Base-by-base conservation (phyloP, 2,329 filamentous ascomycete genomes). In the Paecilomyces fulvus region DNA sequence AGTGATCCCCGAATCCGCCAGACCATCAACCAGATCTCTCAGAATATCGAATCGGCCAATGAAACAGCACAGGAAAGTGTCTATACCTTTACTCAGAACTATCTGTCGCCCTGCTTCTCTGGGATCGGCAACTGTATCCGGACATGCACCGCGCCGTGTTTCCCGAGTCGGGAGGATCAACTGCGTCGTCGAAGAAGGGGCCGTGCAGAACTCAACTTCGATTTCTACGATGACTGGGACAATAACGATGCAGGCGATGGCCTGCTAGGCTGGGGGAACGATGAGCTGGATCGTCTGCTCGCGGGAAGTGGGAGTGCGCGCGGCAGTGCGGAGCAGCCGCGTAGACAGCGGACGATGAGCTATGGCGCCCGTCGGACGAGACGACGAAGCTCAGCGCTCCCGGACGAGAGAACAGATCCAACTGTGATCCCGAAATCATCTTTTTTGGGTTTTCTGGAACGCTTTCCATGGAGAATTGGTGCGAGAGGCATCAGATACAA, bases 151-250 rank as follows among this genome's bases (percentile, higher is more conserved):
- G 85, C 86, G 49, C 79, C 84, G 11, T 83, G 90, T 60, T 68
- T 77, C 33, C 87, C 89, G 55, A 84, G 84, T 66, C 83, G 83
- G 55, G 88, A 92, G 63, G 89, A 92, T 68, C 85, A 88, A 57
- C 77, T 84, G 52, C 84, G 89, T 30, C 84, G 89, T 56, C 79
- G 86, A 59, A 85, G 90, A 65, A 82, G 87, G 33, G 74, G 73
- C 17, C 74, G 79, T 53, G 88, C 91, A 28, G 92, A 96, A 73
- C 83, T 88, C 65, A 92, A 84, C 66, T 97, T 97, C 70, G 92
- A 96, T 72, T 97, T 97, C 71, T 97, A 97, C 76, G 92, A 96
- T 73, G 92, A 96, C 73, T 97, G 92, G 92, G 90, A 96, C 59
- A 79, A 82, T 50, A 80, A 84, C 55, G 81, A 84, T 56, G 66